Evolutionary conservation across 2,329 filamentous ascomycete species (phyloP).

Genomic region (Teratosphaeria pseudoeucalypti): DNA sequence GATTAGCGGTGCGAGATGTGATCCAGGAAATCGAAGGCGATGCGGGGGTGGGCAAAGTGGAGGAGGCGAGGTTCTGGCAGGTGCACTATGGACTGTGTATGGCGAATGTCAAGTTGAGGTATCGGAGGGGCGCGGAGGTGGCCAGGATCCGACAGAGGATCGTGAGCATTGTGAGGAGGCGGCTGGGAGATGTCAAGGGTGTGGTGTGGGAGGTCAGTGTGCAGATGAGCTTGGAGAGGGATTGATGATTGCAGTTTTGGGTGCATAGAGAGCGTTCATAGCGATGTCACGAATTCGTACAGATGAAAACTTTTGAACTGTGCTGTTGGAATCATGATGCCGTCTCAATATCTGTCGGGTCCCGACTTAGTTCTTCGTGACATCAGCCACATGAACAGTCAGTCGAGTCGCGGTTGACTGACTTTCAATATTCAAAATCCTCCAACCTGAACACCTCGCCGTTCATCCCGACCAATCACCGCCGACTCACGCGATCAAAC

Average conservation of each 20-base stretch:
- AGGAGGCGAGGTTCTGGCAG: conserved; percentile 96
- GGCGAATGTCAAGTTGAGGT: conserved; percentile 84
- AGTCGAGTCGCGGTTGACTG: too few species aligned
- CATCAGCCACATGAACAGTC: too few species aligned
- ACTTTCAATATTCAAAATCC: too few species aligned
- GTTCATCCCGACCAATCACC: too few species aligned
- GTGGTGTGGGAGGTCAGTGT: conserved; percentile 89
- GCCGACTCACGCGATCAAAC: too few species aligned
- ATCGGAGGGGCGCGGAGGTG: conserved; percentile 52
- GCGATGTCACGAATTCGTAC: not conserved
- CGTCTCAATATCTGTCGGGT: too few species aligned
- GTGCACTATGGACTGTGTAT: conserved; percentile 95
- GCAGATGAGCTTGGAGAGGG: conserved; percentile 37
- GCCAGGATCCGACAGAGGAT: conserved; percentile 66
- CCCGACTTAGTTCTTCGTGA: too few species aligned
- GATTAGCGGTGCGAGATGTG: conserved; percentile 53
- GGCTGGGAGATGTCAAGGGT: conserved; percentile 70
- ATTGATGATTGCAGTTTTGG: conserved; percentile 1
- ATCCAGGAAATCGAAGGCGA: conserved; percentile 77
- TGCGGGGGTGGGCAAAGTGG: conserved; percentile 61
- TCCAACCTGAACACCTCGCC: too few species aligned
- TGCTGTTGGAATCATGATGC: too few species aligned
- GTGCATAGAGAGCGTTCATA: not conserved
- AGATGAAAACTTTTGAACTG: not conserved
- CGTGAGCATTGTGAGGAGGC: conserved; percentile 68